Evolutionary conservation across 2,329 filamentous ascomycete species (phyloP), one percentile per base, ranked within the genome.

Genomic region (Epichloe bromicola): DNA sequence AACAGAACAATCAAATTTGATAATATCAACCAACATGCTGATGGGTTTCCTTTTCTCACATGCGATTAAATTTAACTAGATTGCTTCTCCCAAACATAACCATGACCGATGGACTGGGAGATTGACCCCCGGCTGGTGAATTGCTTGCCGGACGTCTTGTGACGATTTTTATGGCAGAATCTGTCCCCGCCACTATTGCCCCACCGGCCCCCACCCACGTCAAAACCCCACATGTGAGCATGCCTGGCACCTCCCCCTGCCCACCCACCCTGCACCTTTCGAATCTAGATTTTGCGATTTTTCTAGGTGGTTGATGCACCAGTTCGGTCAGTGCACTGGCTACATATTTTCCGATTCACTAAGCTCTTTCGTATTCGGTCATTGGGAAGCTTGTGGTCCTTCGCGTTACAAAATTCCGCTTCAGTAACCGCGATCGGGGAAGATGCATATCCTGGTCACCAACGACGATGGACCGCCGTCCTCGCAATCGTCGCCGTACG

Each of bases 381-480:
- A 15, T 38, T 38, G 36, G 15, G 23, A 44, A 33, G 10, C 41
- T 30, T 30, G 41, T 38, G 36, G 12, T n/a, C 15, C 5, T 44
- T 10, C 17, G n/a, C 12, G 39, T 37, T 34, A 42, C 36, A 10
- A 30, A 1, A n/a, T 33, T 20, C 23, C 39, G 8, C 38, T n/a
- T 17, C 19, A 15, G 19, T 12, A 5, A 15, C 20, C 42, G 42
- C 11, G 19, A 36, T n/a, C n/a, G 26, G 19, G 56, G 30, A 69
- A 61, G 52, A 81, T 82, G 78, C 78, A 82, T 60, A 81, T 82
- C 59, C 75, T 82, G 59, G 71, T 86, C 51, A 80, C 81, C 58
- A 91, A 91, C 71, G 86, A 91, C 63, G 86, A 91, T 70, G 86
- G 86, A 15, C 86, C 86, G 49, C 86, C 86, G 56, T 88, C 84